Base-by-base conservation (phyloP, 2,329 filamentous ascomycete genomes). In the Cordyceps javanica region DNA sequence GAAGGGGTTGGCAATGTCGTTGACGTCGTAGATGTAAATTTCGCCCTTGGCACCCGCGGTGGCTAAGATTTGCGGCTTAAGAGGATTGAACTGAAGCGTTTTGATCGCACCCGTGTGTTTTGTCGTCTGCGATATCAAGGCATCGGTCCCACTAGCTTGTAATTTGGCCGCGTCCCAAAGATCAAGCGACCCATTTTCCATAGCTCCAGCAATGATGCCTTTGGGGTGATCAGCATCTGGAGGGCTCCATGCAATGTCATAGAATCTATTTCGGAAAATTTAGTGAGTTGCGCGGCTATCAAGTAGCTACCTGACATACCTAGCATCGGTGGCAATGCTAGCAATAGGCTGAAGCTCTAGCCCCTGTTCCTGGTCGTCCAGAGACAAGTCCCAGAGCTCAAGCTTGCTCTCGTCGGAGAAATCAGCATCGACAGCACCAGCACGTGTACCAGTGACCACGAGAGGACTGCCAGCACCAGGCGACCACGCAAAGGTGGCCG, bases 341-440 rank as follows among this genome's bases (percentile, higher is more conserved):
- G 86, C 89, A 68, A 91, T 77, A 60, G 94, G 91, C 72, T 92
- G 87, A 58, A 97, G 85, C 77, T 97, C 94, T 55, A 90, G 79
- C 57, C 86, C 86, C 68, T 89, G 86, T 60, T 88, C 81, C 61
- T 84, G 75, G 72, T 86, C 85, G 72, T 95, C 90, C 64, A 97
- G 80, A 69, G 85, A 87, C 64, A 99, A 80, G 74, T 97, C 91
- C 94, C 94, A 99, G 60, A 99, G 81, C 78, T 99, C 94, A 59
- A 99, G 79, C 76, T 93, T 93, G 62, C 91, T 97, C 72, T 97
- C 92, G 73, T 94, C 94, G 28, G 94, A 97, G 75, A 99, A 99
- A 73, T 97, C 92, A 66, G 90, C 92, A 74, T 96, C 91, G 42
- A 99, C 91, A 66, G 94, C 94, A 62, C 94, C 94, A 61, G 94